Evolutionary conservation across 108 stramenopile genomes (phyloP).

Genomic region (Aurantiochytrium sp.): DNA sequence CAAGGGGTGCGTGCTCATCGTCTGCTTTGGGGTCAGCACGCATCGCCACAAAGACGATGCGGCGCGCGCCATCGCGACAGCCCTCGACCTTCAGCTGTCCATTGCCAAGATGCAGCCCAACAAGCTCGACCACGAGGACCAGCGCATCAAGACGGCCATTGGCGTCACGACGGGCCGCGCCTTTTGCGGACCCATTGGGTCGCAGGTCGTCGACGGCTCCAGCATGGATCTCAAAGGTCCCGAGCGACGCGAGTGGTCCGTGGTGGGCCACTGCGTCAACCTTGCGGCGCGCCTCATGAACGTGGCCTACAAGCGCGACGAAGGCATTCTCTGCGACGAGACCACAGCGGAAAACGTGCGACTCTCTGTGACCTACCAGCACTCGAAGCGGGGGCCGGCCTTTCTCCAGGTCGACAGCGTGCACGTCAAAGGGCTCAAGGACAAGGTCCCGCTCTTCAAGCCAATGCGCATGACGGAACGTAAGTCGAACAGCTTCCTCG

Average conservation of each 20-base stretch:
- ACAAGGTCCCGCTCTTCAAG: not conserved
- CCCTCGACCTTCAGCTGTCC: conserved; percentile 32
- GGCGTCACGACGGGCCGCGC: conserved; percentile 41
- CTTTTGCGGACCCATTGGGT: conserved; percentile 38
- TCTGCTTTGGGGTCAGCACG: conserved; percentile 30
- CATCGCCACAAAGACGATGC: conserved; percentile 16
- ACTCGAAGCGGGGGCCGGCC: not conserved
- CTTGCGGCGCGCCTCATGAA: conserved; percentile 37
- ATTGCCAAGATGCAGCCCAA: not conserved
- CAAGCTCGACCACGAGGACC: not conserved
- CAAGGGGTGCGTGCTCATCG: conserved; percentile 42
- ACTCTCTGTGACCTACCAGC: not conserved
- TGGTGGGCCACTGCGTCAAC: conserved; percentile 35
- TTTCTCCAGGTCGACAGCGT: not conserved
- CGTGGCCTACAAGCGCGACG: conserved; percentile 32
- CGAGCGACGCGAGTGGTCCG: conserved; percentile 33
- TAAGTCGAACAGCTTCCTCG: not conserved
- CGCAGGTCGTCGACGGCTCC: not conserved
- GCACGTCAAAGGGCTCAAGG: conserved; percentile 24
- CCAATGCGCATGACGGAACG: not conserved
- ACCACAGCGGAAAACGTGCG: not conserved
- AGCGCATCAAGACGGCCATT: not conserved
- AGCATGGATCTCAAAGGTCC: not conserved
- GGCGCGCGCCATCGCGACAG: conserved; percentile 24
- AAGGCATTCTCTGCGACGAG: conserved; percentile 37